These are phyloP conservation scores for Monosporascus sp. DNA, from an alignment of 2,329 filamentous ascomycete species.

Conservation along the genomic window DNA sequence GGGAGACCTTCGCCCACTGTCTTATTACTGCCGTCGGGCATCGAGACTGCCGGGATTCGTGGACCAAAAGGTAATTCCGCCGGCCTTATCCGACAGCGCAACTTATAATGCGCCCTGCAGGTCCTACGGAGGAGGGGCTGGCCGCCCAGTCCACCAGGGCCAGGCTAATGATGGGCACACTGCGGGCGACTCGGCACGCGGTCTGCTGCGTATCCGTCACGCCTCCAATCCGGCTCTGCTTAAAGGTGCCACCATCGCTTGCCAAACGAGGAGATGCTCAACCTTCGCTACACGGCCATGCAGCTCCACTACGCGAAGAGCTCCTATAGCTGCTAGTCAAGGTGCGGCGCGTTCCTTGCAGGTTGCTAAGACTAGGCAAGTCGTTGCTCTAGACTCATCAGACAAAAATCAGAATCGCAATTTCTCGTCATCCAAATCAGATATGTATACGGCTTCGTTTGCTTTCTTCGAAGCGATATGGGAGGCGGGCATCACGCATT, in stretches of 20 bases:
- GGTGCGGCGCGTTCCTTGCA: neutral
- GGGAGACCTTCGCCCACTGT: slow-evolving; percentile 6
- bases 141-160: neutral
- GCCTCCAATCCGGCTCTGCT: neutral
- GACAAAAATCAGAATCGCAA: neutral
- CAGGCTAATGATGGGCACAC: neutral
- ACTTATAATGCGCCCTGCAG: neutral
- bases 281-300: neutral
- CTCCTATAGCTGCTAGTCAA: neutral
- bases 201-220: neutral
- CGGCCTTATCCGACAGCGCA: neutral
- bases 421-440: slow-evolving; percentile 2
- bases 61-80: neutral
- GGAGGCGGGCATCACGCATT: slow-evolving; percentile 31
- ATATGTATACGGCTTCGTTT: slow-evolving; percentile 59
- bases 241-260: neutral
- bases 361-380: neutral
- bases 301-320: neutral
- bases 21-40: neutral
- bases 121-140: neutral
- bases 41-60: neutral
- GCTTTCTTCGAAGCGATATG: slow-evolving; percentile 56
- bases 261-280: neutral
- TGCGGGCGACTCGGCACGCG: neutral
- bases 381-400: neutral